Evolutionary conservation across 164 flowering plant species (phyloP).

Genomic region (Berberis vulgaris): DNA sequence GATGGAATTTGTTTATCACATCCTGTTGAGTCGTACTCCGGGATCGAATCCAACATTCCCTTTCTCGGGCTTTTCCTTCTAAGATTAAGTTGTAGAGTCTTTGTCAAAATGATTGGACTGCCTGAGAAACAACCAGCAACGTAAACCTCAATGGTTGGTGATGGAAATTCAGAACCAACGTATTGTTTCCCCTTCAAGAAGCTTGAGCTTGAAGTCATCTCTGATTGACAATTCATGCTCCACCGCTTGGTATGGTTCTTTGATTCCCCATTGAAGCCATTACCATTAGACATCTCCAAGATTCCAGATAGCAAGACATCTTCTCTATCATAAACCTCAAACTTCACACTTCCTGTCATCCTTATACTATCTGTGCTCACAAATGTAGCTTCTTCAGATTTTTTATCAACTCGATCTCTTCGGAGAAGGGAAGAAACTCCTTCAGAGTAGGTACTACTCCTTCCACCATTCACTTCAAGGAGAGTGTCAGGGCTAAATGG

Average conservation of each 20-base stretch:
- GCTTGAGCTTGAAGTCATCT: constrained; percentile 29
- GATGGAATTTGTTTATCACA: constrained; percentile 27
- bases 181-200: constrained; percentile 53
- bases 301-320: constrained; percentile 60
- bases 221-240: constrained; percentile 64
- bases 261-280: constrained; percentile 39
- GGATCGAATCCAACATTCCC: constrained; percentile 57
- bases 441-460: constrained; percentile 47
- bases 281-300: constrained; percentile 45
- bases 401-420: constrained; percentile 66
- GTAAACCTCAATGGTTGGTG: constrained; percentile 74
- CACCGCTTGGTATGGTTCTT: constrained; percentile 34
- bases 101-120: constrained; percentile 67
- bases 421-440: constrained; percentile 51
- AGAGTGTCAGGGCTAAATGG: constrained; percentile 61
- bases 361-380: constrained; percentile 75
- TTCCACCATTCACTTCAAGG: constrained; percentile 66
- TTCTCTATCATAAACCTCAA: constrained; percentile 65
- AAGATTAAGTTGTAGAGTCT: constrained; percentile 48
- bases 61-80: constrained; percentile 52
- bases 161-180: constrained; percentile 29
- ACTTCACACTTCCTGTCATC: constrained; percentile 63
- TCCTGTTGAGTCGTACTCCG: constrained; percentile 57
- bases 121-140: constrained; percentile 71
- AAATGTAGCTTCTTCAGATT: constrained; percentile 74